These are phyloP conservation scores for Rostrohypoxylon terebratum DNA, from an alignment of 495 filamentous ascomycete genomes.

Conservation along the genomic window DNA sequence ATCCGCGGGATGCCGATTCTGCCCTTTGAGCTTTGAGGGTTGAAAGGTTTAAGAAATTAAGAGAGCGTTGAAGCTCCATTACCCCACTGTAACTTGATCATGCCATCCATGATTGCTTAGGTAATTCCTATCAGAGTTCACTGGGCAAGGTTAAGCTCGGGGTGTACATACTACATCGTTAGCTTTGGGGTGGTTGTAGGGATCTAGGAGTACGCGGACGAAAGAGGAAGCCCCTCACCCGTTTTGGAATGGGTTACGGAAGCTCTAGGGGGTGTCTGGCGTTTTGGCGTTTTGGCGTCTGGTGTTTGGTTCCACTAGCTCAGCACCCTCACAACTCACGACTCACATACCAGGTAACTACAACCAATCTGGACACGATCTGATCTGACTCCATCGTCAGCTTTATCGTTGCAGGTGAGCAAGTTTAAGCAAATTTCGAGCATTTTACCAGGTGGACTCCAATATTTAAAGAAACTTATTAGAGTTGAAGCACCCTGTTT, in stretches of 20 bases:
- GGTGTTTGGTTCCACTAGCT: no score
- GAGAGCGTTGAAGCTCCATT: neutral
- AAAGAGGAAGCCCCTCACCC: slow-evolving; percentile 18
- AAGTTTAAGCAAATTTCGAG: slow-evolving; percentile 49
- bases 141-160: neutral
- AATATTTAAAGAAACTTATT: slow-evolving; percentile 4
- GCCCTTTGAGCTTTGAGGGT: slow-evolving; percentile 12
- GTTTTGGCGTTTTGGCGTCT: slow-evolving; percentile 5
- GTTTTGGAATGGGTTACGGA: slow-evolving; percentile 28
- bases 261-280: slow-evolving; percentile 17
- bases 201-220: neutral
- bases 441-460: slow-evolving; percentile 5
- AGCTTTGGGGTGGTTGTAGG: slow-evolving; percentile 4
- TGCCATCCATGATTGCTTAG: neutral
- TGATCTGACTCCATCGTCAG: slow-evolving; percentile 36
- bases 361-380: slow-evolving; percentile 22
- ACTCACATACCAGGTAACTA: slow-evolving; percentile 14
- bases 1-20: slow-evolving; percentile 30
- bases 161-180: neutral
- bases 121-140: neutral
- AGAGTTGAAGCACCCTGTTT: neutral
- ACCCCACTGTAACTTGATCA: slow-evolving; percentile 11
- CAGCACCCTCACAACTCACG: slow-evolving; percentile 10
- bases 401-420: slow-evolving; percentile 37
- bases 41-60: slow-evolving; percentile 10